A percentile compares a stretch with the other conserved stretches of the same genome.
These are phyloP conservation scores for Kwoniella dejecticola DNA, from an alignment of 768 basidiomycete genomes.

Conservation along the genomic window DNA sequence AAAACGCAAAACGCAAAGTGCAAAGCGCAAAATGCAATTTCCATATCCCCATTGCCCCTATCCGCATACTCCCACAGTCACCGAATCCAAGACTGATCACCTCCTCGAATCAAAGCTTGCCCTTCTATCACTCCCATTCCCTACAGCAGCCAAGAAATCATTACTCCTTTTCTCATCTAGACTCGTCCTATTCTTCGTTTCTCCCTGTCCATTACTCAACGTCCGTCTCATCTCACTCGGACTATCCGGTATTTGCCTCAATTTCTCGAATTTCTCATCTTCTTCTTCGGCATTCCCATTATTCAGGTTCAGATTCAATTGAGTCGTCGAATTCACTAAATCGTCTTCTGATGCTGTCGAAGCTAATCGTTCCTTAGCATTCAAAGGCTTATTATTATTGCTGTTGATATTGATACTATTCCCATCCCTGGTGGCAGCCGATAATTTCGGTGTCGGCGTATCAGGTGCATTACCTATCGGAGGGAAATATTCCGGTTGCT, in stretches of 20 bases:
- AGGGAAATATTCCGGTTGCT: constrained; percentile 27
- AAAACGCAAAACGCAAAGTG: no score
- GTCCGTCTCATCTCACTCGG: constrained; percentile 18
- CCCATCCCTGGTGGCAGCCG: no score
- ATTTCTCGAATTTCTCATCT: neutral
- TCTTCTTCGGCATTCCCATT: no score
- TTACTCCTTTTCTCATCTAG: constrained; percentile 1
- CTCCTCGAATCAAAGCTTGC: constrained; percentile 11
- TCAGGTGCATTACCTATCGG: constrained; percentile 12
- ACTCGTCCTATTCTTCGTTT: neutral
- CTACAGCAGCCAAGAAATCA: neutral
- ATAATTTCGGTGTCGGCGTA: constrained; percentile 14
- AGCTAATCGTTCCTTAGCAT: constrained; percentile 37
- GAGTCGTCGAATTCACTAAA: neutral
- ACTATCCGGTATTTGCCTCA: constrained; percentile 10
- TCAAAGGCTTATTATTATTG: constrained; percentile 11
- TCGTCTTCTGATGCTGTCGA: constrained; percentile 11
- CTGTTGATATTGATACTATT: no score
- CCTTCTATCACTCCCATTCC: neutral
- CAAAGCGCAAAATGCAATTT: no score
- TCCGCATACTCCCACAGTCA: no score
- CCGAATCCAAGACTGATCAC: no score
- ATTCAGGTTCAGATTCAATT: neutral
- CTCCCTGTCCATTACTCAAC: neutral
- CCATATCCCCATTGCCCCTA: no score